Evolutionary conservation across 225 moss, liverwort and hornwort genomes (phyloP), one percentile per base, ranked within the genome.

Genomic region (Sphagnum tenellum): DNA sequence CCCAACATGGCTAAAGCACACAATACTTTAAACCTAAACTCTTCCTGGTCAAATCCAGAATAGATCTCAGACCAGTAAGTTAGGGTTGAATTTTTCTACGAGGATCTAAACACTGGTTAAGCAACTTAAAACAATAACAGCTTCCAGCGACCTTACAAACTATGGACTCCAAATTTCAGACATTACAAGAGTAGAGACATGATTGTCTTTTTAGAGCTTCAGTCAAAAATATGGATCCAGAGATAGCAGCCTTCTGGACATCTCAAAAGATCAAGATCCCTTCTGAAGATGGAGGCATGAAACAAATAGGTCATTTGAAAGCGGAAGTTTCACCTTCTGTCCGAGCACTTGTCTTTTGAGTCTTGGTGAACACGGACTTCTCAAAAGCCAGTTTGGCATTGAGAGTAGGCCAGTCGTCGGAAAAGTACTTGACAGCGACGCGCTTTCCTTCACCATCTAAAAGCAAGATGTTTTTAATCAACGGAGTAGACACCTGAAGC

Each of bases 381-480:
- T 95, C 94, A 63, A 91, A 95, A 5, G 88, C 79, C 80, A 89
- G 62, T 79, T 91, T 95, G 48, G 79, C 71, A 63, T 74, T 74
- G 57, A 87, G 77, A 66, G 66, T 91, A 29, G 85, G 69, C 94
- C 94, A 95, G 75, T 95, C 94, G 62, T 95, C 94, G 57, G 88
- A 86, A 67, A 70, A 95, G 57, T 91, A 95, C 86, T 91, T 95
- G 12, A 95, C 82, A 59, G 89, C 89, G 69, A 95, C 79, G 44
- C 94, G 89, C 82, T 91, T 95, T 56, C 89, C 94, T 47, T 95
- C 86, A 13, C 75, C 66, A 74, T 95, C 91, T 49, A 95, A 77
- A 60, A 95, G 78, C 69, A 94, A 58, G 67, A 94, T 83, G 57
- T 89, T 94, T 69, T 91, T 91, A 46, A 95, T 74, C 84, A 86